Base-by-base conservation (phyloP, 2,329 filamentous ascomycete genomes). In the Domatiomyces catenatus region DNA sequence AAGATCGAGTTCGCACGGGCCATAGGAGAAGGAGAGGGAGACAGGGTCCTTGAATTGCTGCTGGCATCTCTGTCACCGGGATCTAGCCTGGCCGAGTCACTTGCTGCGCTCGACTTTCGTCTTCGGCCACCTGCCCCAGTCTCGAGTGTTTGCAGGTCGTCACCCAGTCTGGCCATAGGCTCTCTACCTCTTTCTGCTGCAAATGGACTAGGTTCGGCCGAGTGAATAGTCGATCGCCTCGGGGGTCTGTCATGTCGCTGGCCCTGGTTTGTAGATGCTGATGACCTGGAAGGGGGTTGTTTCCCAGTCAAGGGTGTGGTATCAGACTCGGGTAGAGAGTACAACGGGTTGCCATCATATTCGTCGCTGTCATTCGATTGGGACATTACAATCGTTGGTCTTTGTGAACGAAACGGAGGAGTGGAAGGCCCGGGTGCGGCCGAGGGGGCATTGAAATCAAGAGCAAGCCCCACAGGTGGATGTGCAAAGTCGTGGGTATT, bases 1-100 rank as follows among this genome's bases (percentile, higher is more conserved):
- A 89, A 79, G 59, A 88, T 86, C 7, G 84, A 86, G 44, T 84
- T 79, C 54, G 84, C 84, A 58, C 80, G 75, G 20, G 75, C 77
- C 48, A 89, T 66, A 17, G 84, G 82, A 8, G 78, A 75, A 7
- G 76, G 74, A 17, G 81, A 81, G 1, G 77, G 72, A 1, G 82
- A 80, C 42, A 81, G 71, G 44, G 83, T 83, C 44, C 75, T 70
- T 8, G 48, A 44, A 48, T 63, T 63, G 52, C 64, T 63, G 52
- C 69, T 66, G 20, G 72, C 73, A 18, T 67, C 70, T 5, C 79
- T 77, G 24, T 54, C 55, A n/a, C 42, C 49, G 10, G 47, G 49
- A 22, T 67, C 69, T 50, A 77, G 72, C 58, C 57, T 54, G 42
- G 51, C 53, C 68, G 77, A 61, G 68, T 70, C 64, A 48, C 64